A percentile compares a stretch with the other conserved stretches of the same genome.
Evolutionary conservation across 305 asterid species (phyloP).

Genomic region (Salvia sclarea): DNA sequence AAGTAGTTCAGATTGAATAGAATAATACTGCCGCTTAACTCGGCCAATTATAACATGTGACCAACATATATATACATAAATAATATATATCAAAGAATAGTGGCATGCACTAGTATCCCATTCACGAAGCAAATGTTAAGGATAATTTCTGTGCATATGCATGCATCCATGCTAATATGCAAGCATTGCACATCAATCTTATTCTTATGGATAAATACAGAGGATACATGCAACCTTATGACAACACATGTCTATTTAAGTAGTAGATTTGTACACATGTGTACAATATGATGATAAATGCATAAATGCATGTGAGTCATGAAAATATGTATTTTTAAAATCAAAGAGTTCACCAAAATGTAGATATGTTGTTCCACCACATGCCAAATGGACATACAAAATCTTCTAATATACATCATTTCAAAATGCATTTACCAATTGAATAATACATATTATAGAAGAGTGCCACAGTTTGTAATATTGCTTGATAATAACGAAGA

Average conservation of each 20-base stretch:
- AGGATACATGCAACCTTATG: not conserved
- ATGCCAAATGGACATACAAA: constrained; percentile 3
- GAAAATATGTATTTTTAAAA: too few relatives aligned
- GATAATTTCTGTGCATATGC: not conserved
- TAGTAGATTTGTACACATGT: not conserved
- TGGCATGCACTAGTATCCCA: constrained; percentile 7
- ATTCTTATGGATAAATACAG: constrained; percentile 7
- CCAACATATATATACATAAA: constrained; percentile 1
- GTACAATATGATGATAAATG: not conserved
- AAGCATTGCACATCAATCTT: constrained; percentile 9
- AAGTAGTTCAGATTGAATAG: constrained; percentile 21
- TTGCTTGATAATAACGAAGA: not conserved
- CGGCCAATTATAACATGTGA: constrained; percentile 18
- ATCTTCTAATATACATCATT: constrained; percentile 19
- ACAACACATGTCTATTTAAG: not conserved
- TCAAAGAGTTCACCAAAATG: constrained; percentile 17
- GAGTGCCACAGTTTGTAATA: not conserved
- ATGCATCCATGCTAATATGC: not conserved
- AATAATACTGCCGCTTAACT: constrained; percentile 17
- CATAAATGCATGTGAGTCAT: not conserved
- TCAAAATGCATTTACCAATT: constrained; percentile 17
- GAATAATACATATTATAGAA: constrained; percentile 17
- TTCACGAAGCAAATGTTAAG: not conserved
- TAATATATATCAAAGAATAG: not conserved
- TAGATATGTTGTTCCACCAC: not conserved